Percentiles rank a stretch among this genome's conserved stretches.
These are phyloP conservation scores for Aspergillus versicolor DNA, from an alignment of 2,329 filamentous ascomycete species.

Conservation along the genomic window DNA sequence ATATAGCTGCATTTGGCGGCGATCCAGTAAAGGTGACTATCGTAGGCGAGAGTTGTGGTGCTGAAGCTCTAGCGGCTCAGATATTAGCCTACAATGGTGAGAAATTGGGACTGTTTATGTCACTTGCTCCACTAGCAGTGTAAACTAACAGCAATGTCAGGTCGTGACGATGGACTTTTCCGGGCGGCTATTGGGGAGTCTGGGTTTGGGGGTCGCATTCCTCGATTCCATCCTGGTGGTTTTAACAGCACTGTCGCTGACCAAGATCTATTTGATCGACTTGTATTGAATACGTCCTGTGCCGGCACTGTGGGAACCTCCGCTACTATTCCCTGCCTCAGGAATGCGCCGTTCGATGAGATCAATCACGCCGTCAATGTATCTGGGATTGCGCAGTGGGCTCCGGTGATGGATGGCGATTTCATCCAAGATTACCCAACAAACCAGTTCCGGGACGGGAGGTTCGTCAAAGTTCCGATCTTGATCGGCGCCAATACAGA, in stretches of 20 bases:
- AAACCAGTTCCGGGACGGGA: not conserved
- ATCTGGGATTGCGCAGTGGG: not conserved
- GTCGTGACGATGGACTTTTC: conserved; percentile 23
- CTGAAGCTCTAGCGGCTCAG: too few species aligned
- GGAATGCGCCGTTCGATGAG: too few species aligned
- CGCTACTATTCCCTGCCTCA: not conserved
- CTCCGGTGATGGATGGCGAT: not conserved
- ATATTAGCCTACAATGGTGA: conserved; percentile 1
- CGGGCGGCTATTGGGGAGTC: conserved; percentile 22
- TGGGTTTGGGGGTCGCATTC: conserved; percentile 10
- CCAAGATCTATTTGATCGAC: too few species aligned
- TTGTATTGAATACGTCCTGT: not conserved
- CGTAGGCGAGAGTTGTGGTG: too few species aligned
- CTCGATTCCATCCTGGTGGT: not conserved
- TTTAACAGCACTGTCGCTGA: too few species aligned
- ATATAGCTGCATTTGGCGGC: too few species aligned
- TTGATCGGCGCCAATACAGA: not conserved
- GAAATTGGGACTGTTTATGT: conserved; percentile 7
- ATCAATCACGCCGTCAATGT: too few species aligned
- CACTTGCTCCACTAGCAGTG: conserved; percentile 10
- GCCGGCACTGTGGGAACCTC: not conserved
- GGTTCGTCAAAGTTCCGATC: not conserved
- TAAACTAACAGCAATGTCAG: conserved; percentile 20
- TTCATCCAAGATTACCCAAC: not conserved
- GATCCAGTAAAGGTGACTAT: too few species aligned